Base-by-base conservation (phyloP, 768 basidiomycete genomes). In the Lentinula raphanica region DNA sequence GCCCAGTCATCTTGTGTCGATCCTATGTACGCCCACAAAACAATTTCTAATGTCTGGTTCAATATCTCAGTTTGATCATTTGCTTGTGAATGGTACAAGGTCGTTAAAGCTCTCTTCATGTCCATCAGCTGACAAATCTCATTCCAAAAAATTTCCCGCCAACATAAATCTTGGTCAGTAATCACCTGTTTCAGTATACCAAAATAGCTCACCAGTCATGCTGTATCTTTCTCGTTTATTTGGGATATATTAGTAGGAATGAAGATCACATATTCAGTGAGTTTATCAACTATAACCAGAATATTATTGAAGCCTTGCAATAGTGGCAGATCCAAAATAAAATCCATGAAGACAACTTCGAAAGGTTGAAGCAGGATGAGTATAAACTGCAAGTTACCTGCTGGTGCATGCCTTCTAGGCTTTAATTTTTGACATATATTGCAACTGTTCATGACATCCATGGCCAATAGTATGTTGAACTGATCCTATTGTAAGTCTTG, bases 261-360 rank as follows among this genome's bases (percentile, higher is more conserved):
- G 61, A 80, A 77, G 13, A 73, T 68, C 0, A 61, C 72, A 62
- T 68, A 70, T 58, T 81, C 81, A 3, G 74, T 74, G 7, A 45
- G 44, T 45, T 45, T 45, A 27, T 45, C 44, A 6, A 45, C 25
- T 9, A 45, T 45, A 17, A 45, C 44, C 6, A 45, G 15, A 27
- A 45, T 27, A 17, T 45, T 45, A 27, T 45, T 17, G 15, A 12
- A 27, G 8, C 44, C 44, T 7, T 45, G 44, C 11, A 17, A 8
- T 8, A 8, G 8, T 9, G 44, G 44, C 9, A 45, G 44, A 9
- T 45, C 44, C 19, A 17, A 17, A 45, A 45, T 45, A 45, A 45
- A 45, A 15, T 45, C 44, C 44, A 45, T 45, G 1, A 9, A 12
- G 11, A 45, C 44, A 19, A 45, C 44, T 19, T 45, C 44, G n/a